Evolutionary conservation across 1,139 yeast genomes (phyloP), one percentile per base, ranked within the genome.

Genomic region (Kurtzmaniella natalensis): DNA sequence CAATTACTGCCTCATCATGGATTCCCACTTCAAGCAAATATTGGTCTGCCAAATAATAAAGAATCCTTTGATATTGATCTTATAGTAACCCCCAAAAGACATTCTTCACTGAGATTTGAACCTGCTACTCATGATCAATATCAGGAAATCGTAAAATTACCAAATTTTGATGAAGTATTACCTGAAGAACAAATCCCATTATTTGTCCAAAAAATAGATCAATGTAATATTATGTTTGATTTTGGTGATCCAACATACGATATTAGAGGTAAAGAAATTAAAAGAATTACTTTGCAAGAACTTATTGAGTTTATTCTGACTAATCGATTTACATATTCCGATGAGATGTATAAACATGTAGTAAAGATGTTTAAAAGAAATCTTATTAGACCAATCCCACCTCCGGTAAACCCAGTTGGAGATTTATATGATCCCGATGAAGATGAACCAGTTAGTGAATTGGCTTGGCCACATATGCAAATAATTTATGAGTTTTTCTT

Each of bases 391-490:
- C 96, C 97, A 21, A 87, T 92, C 30, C 97, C 98, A 3, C 98
- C 99, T 1, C 97, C 97, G 1, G 95, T 89, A 28, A 92, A 94
- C 56, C 97, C 97, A 3, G 76, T 89, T 27, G 98, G 98, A 25
- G 98, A 94, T 42, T 74, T 92, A 19, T 94, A 76, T 57, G 98
- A 94, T 51, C 98, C 99, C 0, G 98, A 92, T 63, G 99, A 92
- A 62, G 98, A 92, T 61, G 99, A 92, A 60, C 97, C 97, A 2
- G 95, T 92, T 28, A 79, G 80, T 51, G 98, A 94, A 55, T 78
- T 92, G 41, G 92, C 97, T 5, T 92, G 99, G 99, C 96, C 98
- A 4, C 99, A 92, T 57, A 92, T 94, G 96, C 95, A 87, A 60
- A 77, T 89, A 28, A 95, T 89, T 28, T 92, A 94, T 62, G 97